Percentiles rank a stretch among this genome's conserved stretches.
phyloP scores from a whole-genome alignment of 2,329 filamentous ascomycete species.

The Clonostachys chloroleuca region DNA sequence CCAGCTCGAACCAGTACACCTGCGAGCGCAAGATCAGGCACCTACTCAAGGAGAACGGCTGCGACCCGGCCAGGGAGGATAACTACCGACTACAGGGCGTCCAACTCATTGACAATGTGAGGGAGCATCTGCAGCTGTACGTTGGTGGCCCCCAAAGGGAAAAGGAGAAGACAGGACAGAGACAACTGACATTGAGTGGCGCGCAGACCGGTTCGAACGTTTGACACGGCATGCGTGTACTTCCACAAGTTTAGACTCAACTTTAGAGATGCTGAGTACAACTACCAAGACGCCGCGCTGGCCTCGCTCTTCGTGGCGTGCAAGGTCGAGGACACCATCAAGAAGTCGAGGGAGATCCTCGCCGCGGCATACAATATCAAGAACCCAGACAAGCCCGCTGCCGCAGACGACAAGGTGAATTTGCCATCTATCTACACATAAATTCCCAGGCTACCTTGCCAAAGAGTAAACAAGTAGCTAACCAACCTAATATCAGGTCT shows the following conservation, averaged over 20 bases:
- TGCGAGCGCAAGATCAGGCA: conserved; percentile 37
- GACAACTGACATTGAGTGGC: conserved; percentile 17
- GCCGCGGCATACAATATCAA: conserved; percentile 88
- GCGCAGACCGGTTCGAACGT: conserved; percentile 71
- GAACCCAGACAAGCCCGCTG: conserved; percentile 59
- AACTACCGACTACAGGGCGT: conserved; percentile 79
- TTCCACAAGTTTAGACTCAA: conserved; percentile 91
- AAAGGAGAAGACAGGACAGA: conserved; percentile 20
- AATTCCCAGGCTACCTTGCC: background rate
- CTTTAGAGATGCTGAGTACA: conserved; percentile 82
- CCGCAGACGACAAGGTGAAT: conserved; percentile 79
- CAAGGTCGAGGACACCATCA: conserved; percentile 96
- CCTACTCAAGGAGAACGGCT: conserved; percentile 61
- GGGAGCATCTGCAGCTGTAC: conserved; percentile 69
- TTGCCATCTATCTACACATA: background rate
- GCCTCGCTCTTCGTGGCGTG: conserved; percentile 89
- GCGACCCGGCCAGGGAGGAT: conserved; percentile 76
- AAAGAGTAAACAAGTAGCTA: background rate
- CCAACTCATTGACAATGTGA: conserved; percentile 81
- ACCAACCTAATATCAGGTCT: conserved; percentile 51
- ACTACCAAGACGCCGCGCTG: conserved; percentile 79
- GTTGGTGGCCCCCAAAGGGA: too few species aligned
- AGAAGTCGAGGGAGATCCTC: conserved; percentile 91
- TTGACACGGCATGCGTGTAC: conserved; percentile 85
- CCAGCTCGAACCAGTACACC: conserved; percentile 62